These are phyloP conservation scores for Colletotrichum abscissum DNA, from an alignment of 2,329 filamentous ascomycete genomes.

Conservation along the genomic window DNA sequence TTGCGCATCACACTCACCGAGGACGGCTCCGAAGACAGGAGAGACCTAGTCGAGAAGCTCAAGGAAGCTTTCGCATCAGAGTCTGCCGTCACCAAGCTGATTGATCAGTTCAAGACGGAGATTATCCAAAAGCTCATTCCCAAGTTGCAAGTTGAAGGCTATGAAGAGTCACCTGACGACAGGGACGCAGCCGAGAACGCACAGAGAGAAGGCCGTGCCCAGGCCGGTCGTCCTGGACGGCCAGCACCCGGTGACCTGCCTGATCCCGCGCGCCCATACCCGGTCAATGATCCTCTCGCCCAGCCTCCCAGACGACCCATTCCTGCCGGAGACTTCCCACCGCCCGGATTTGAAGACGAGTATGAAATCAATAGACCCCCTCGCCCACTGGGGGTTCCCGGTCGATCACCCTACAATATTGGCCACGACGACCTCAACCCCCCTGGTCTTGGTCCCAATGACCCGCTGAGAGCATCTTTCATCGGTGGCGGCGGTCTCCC, in stretches of 20 bases:
- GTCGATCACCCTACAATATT: slow-evolving; percentile 73
- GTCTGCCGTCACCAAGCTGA: slow-evolving; percentile 75
- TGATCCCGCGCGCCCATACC: slow-evolving; percentile 73
- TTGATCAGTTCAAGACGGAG: slow-evolving; percentile 77
- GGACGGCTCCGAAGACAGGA: slow-evolving; percentile 59
- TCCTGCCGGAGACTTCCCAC: slow-evolving; percentile 80
- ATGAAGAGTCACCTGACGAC: slow-evolving; percentile 69
- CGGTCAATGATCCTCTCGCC: slow-evolving; percentile 73
- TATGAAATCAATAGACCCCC: slow-evolving; percentile 81
- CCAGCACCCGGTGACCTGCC: slow-evolving; percentile 55
- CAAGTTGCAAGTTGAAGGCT: slow-evolving; percentile 80
- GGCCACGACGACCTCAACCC: slow-evolving; percentile 92
- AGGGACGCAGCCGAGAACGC: slow-evolving; percentile 54
- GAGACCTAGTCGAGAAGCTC: slow-evolving; percentile 59
- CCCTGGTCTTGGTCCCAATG: slow-evolving; percentile 84
- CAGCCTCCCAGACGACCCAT: slow-evolving; percentile 67
- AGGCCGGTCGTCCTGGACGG: slow-evolving; percentile 49
- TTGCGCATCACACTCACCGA: slow-evolving; percentile 64
- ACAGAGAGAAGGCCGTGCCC: slow-evolving; percentile 52
- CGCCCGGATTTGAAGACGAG: slow-evolving; percentile 94
- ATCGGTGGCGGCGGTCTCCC: slow-evolving; percentile 70
- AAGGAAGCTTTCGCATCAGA: slow-evolving; percentile 79
- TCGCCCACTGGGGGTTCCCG: slow-evolving; percentile 54
- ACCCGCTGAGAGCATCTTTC: slow-evolving; percentile 79
- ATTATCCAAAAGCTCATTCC: slow-evolving; percentile 89